Evolutionary conservation across 768 basidiomycete species (phyloP), one percentile per base, ranked within the genome.

Genomic region (Hygrocybe punicea): DNA sequence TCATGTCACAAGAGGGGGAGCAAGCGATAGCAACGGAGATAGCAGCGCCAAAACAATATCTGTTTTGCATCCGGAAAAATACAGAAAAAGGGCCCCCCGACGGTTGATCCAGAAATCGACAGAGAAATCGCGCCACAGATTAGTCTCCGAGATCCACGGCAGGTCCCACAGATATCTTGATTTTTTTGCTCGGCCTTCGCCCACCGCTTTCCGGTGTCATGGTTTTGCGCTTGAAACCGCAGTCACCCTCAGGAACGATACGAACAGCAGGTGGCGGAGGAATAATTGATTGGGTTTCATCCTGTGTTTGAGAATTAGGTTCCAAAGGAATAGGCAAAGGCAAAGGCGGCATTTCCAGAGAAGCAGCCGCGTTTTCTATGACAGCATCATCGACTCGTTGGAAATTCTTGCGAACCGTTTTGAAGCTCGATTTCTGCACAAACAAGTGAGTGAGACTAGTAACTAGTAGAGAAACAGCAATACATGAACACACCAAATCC

Each of bases 121-220:
- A 47, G 45, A 5, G 45, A 8, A 4, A 4, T 23, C 16, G 16
- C 16, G 23, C 6, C 11, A 19, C 21, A 21, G 16, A 19, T 62
- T 71, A 91, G 69, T 91, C 89, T 33, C 86, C 88, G 4, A 91
- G 81, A 71, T 91, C 87, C 60, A 92, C 81, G 49, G 80, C 83
- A 56, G 77, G 69, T 39, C 83, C 82, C 39, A 91, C 71, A 14
- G 89, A 92, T 49, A 91, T 81, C 72, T 91, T 92, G 58, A 84
- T 63, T 65, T 81, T 88, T 75, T 89, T 91, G 61, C 60, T 67
- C 10, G 72, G 71, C 61, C 62, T 39, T 70, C 69, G 40, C 54
- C 71, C 75, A 69, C 71, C 48, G 53, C 61, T 57, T 61, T 67
- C 56, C 52, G 40, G 39, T 63, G 60, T 58, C 59, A 59, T 48